Evolutionary conservation across 352 stramenopile species (phyloP), one percentile per base, ranked within the genome.

Genomic region (Phytopythium boreale): DNA sequence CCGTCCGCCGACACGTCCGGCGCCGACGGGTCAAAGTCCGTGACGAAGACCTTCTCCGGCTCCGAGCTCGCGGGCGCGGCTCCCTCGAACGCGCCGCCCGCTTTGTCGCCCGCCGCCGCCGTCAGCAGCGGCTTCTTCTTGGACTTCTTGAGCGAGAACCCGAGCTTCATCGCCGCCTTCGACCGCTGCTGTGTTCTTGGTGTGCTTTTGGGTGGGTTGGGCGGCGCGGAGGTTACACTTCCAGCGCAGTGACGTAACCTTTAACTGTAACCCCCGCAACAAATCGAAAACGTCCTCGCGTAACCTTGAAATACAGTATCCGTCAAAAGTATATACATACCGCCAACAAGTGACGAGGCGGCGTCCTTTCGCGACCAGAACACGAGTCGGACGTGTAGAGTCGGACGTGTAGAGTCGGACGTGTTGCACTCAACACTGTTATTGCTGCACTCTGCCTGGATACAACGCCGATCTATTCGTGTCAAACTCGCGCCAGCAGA

Each of bases 91-190:
- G 68, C 74, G 51, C 68, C 50, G 11, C 67, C 31, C 57, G 68
- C 58, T 43, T 37, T 46, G 14, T 50, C 60, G 29, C 31, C 26
- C 22, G 59, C 20, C 19, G 39, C 52, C 8, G 62, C 11, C 17
- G 46, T 59, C 39, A 63, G 26, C 49, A 79, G 59, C 59, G 51
- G 66, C 53, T 70, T 69, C 65, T 78, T 77, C 71, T 84, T 88
- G 69, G 76, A 65, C 58, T 88, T 89, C 82, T 90, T 92, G 76
- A 92, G 74, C 66, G 78, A 56, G 68, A 92, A 92, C 20, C 66
- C 72, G 43, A 92, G 71, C 73, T 88, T 84, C 80, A 91, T 90
- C 9, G 50, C 50, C 26, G 50, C 37, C 56, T 34, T 61, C 29
- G 29, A 31, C 19, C 49, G n/a, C n/a, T n/a, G n/a, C n/a, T n/a